Base-by-base conservation (phyloP, 2,329 filamentous ascomycete genomes). In the Pseudogymnoascus sp. region DNA sequence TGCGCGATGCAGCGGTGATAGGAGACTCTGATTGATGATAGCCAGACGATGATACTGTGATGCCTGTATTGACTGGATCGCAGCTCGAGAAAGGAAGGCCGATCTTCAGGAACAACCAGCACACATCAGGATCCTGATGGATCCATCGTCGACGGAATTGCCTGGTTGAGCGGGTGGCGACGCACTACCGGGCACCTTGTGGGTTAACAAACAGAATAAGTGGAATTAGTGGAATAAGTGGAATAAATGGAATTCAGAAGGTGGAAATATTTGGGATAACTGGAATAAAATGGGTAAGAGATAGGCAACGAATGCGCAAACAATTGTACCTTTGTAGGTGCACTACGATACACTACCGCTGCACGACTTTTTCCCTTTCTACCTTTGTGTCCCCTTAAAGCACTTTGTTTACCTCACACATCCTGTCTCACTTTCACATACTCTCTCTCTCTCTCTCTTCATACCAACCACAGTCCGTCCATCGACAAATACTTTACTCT, bases 121-220 rank as follows among this genome's bases (percentile, higher is more conserved):
- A 16, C 18, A 11, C 50, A 34, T 8, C 16, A 34, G 46, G 21
- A 46, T 25, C 42, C 46, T 42, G 38, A 18, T 38, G 36, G 38
- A 42, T 23, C 42, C 21, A 34, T 56, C 50, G 28, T 8, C 50
- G 11, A 34, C 16, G 16, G 50, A 16, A 56, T 34, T 56, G 50
- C 50, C 50, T 56, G 50, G 50, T 56, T 56, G 50, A 56, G 50
- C 28, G 16, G 50, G 50, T 56, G 50, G 50, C 50, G 16, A 56
- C 16, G 12, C 28, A 21, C 50, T 56, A 56, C 50, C 50, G n/a
- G 50, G 28, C 25, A 56, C 50, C 50, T 56, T 56, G 50, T 56
- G 50, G 50, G 50, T 18, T 34, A 14, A 34, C 50, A 56, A 56
- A 56, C 50, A 56, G 16, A 56, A 56, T 56, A 18, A 18, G 50